These are phyloP conservation scores for Chlorella sp. DNA, from an alignment of 139 green algal species.

Conservation along the genomic window DNA sequence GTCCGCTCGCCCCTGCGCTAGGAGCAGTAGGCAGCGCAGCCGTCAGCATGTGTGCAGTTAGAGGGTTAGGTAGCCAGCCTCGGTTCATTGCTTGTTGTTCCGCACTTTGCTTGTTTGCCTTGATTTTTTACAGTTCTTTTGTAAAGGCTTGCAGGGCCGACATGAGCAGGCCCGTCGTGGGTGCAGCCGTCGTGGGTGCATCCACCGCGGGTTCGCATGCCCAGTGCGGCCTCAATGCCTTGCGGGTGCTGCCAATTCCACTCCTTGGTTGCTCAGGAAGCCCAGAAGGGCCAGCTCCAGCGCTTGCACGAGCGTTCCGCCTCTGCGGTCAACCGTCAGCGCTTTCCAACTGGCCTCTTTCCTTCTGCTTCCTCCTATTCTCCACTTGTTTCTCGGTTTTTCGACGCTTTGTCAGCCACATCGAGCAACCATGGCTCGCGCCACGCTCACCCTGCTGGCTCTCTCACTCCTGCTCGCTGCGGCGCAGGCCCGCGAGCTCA, in stretches of 20 bases:
- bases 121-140: too few relatives aligned
- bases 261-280: background rate
- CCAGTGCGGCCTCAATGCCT: too few relatives aligned
- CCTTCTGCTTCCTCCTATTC: background rate
- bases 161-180: too few relatives aligned
- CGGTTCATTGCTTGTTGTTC: too few relatives aligned
- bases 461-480: background rate
- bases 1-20: background rate
- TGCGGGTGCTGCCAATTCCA: too few relatives aligned
- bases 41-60: background rate
- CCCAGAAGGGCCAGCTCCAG: background rate
- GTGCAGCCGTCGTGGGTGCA: too few relatives aligned
- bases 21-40: background rate
- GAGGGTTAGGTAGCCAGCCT: too few relatives aligned
- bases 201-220: too few relatives aligned
- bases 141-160: too few relatives aligned
- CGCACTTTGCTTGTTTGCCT: too few relatives aligned
- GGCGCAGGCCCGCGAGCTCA: background rate
- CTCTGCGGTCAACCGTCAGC: background rate
- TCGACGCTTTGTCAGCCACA: background rate
- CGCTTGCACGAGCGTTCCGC: background rate
- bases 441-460: background rate
- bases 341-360: background rate
- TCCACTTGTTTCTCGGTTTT: too few relatives aligned
- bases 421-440: background rate